A percentile compares a stretch with the other conserved stretches of the same genome.
These are phyloP conservation scores for Penicillium roqueforti DNA, from an alignment of 495 filamentous ascomycete genomes.

Conservation along the genomic window DNA sequence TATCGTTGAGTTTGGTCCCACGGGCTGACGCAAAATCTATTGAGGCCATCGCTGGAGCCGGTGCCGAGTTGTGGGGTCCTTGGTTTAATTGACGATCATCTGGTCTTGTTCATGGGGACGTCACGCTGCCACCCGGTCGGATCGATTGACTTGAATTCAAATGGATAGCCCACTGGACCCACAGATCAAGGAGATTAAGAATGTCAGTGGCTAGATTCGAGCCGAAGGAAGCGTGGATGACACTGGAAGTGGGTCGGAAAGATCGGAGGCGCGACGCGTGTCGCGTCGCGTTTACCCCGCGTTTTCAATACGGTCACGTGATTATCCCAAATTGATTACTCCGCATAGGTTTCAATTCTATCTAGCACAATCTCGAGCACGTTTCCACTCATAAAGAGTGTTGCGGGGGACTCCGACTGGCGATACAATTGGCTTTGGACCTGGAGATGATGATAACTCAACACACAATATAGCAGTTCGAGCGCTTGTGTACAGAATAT, in stretches of 20 bases:
- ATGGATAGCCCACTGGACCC: background rate
- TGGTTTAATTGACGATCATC: background rate
- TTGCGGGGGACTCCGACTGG: background rate
- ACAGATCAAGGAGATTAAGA: background rate
- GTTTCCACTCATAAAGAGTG: background rate
- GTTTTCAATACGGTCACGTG: background rate
- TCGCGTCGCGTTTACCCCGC: background rate
- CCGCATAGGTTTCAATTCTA: background rate
- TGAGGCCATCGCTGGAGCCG: background rate
- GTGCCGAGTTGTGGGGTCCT: background rate
- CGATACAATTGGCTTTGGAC: background rate
- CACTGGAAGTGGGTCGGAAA: background rate
- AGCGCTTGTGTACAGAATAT: background rate
- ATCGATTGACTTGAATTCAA: background rate
- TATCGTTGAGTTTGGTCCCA: background rate
- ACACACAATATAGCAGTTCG: background rate
- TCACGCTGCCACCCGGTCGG: background rate
- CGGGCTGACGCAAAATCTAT: constrained; percentile 1
- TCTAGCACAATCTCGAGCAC: background rate
- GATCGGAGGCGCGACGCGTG: background rate
- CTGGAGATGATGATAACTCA: background rate
- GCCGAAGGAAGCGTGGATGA: background rate
- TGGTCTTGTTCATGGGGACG: background rate
- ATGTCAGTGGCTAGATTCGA: background rate
- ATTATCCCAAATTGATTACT: background rate